Evolutionary conservation across 2,329 filamentous ascomycete genomes (phyloP), one percentile per base, ranked within the genome.

Genomic region (Neofusicoccum cordaticola): DNA sequence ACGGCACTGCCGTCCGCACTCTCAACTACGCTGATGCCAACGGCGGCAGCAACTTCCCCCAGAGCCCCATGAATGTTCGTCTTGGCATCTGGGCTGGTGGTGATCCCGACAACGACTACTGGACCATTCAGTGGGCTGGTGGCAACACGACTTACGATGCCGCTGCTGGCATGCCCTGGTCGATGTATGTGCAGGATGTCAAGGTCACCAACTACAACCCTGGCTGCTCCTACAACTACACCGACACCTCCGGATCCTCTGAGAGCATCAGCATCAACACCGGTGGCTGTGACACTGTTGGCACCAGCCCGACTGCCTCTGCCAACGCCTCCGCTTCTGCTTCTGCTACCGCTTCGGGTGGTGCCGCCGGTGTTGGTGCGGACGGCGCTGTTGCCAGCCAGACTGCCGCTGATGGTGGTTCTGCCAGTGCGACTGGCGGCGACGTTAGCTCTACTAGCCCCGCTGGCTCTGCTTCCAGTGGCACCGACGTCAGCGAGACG

Each of bases 41-140:
- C 56, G 84, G 83, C 69, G 86, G 87, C 11, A 74, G 83, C 56
- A 84, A 85, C 72, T 93, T 86, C 74, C 91, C 91, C 0, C 91
- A 94, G 73, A 93, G 90, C 0, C 91, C 91, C 1, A 90, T 90
- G 87, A 86, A 86, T 53, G 71, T 78, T 39, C 75, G 75, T 64
- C 73, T 82, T 27, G 80, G 80, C 45, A 81, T 78, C 73, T 82
- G 80, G 80, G 78, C 79, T 35, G 81, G 79, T 62, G 85, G 84
- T 69, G 78, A 80, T 63, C 75, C 78, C 5, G 75, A 78, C 65
- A 75, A 80, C 47, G 61, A 64, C 9, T 75, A 82, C 17, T 88
- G 88, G 53, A 89, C 87, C 27, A 82, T 89, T 63, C 74, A 85
- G 62, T 91, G 89, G 89, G 88, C 88, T 51, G 88, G 88, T 51